Evolutionary conservation across 2,329 filamentous ascomycete species (phyloP), one percentile per base, ranked within the genome.

Genomic region (Annulohypoxylon truncatum): DNA sequence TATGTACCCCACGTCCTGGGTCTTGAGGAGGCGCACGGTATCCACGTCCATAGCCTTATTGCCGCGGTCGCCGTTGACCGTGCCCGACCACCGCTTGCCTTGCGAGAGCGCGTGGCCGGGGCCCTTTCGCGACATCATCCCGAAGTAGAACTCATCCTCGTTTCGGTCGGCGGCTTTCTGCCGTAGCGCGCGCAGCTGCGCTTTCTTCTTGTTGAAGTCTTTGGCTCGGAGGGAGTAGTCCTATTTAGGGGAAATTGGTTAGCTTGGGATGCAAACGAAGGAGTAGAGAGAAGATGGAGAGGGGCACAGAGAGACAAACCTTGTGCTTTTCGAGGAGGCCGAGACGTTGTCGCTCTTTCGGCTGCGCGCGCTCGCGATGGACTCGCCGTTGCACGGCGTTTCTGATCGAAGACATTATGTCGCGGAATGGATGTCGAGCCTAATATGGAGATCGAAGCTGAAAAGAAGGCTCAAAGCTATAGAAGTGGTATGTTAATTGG

Each of bases 271-370:
- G 31, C 4, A 31, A 51, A 51, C 31, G 4, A 1, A 13, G 35
- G 33, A 12, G 3, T 31, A 48, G 3, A 13, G 2, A 10, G 8
- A 51, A 28, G 48, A 22, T 67, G 50, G 63, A 59, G 59, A 50
- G 47, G 42, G 44, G 40, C 5, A 20, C 6, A 26, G 68, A 26
- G 15, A 15, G n/a, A 2, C 76, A 42, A 76, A 90, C 90, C 83
- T 97, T 97, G 85, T 96, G 92, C 82, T 99, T 98, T 80, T 98
- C 96, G 67, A 98, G 89, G 20, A 98, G 87, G 70, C 96, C 96
- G 81, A 94, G 93, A 83, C 93, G 93, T 71, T 90, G 84, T 56
- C 96, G 92, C 77, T 94, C 92, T 69, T 88, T 80, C 40, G 94
- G 92, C 79, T 98, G 96, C 33, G 92, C 92, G 74, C 96, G 91